Percentiles rank a stretch among this genome's conserved stretches.
These are phyloP conservation scores for Aureobasidium sp. DNA, from an alignment of 2,329 filamentous ascomycete genomes.

Conservation along the genomic window DNA sequence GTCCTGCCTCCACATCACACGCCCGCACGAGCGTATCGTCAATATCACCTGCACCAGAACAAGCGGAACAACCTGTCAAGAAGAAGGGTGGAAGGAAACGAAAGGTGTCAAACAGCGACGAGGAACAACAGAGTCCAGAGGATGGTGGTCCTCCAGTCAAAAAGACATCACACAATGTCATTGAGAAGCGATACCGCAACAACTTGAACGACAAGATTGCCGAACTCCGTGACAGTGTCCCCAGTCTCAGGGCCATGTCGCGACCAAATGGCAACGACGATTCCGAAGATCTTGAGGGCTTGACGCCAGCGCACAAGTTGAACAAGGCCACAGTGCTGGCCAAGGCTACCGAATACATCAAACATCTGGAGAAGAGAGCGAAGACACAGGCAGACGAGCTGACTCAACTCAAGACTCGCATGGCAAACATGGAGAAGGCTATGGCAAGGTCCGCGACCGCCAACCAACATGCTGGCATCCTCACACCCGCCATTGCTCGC, in stretches of 20 bases:
- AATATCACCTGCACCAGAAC: slow-evolving; percentile 21
- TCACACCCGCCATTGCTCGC: slow-evolving; percentile 27
- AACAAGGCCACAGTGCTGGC: slow-evolving; percentile 97
- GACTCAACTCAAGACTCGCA: slow-evolving; percentile 65
- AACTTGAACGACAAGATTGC: slow-evolving; percentile 98
- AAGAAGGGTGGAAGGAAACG: slow-evolving; percentile 31
- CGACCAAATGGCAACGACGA: slow-evolving; percentile 57
- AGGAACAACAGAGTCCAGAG: slow-evolving; percentile 23
- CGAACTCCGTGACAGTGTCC: slow-evolving; percentile 83
- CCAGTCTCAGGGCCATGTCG: slow-evolving; percentile 78
- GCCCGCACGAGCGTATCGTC: slow-evolving; percentile 27
- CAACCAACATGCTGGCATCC: neutral
- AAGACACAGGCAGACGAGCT: slow-evolving; percentile 78
- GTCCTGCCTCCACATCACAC: slow-evolving; percentile 26
- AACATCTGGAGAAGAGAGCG: slow-evolving; percentile 86
- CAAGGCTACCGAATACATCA: slow-evolving; percentile 94
- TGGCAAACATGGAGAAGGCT: slow-evolving; percentile 60
- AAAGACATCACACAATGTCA: slow-evolving; percentile 97
- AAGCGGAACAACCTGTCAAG: slow-evolving; percentile 23
- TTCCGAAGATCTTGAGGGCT: slow-evolving; percentile 62
- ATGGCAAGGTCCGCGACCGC: slow-evolving; percentile 38
- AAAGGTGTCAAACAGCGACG: slow-evolving; percentile 27
- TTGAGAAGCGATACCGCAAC: slow-evolving; percentile 92
- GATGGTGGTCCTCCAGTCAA: slow-evolving; percentile 51
- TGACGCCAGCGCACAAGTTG: slow-evolving; percentile 77